Evolutionary conservation across 345 rosid genomes (phyloP).

Genomic region (Iberis pinnata): DNA sequence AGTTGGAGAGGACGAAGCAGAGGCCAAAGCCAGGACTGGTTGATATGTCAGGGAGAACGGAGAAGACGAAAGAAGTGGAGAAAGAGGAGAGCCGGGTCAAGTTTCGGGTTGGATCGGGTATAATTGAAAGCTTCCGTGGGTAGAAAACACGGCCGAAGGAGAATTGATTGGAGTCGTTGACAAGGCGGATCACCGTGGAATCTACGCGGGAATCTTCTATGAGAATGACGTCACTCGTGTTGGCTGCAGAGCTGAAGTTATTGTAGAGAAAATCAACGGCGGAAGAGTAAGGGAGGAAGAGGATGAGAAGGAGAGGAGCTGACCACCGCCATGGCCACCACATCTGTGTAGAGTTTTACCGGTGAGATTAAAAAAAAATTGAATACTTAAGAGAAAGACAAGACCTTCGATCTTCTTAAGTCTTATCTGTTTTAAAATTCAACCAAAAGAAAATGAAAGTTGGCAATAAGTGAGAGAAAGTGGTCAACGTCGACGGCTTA

Average conservation of each 20-base stretch:
- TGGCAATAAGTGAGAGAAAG: neutral
- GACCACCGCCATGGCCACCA: conserved; percentile 16
- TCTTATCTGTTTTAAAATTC: neutral
- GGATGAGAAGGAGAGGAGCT: neutral
- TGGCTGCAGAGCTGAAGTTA: conserved; percentile 41
- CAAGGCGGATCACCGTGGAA: conserved; percentile 47
- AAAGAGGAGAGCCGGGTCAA: conserved; percentile 55
- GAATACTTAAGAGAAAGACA: conserved; percentile 4
- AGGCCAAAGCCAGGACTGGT: conserved; percentile 82
- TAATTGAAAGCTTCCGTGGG: conserved; percentile 45
- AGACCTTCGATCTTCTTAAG: neutral
- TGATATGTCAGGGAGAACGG: conserved; percentile 39
- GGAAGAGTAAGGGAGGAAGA: conserved; percentile 18
- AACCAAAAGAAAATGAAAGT: neutral
- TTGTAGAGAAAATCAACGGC: conserved; percentile 57
- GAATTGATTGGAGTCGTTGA: conserved; percentile 51
- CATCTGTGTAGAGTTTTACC: conserved; percentile 1
- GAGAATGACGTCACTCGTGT: conserved; percentile 45
- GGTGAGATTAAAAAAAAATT: conserved; percentile 10
- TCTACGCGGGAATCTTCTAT: conserved; percentile 53
- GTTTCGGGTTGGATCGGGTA: conserved; percentile 31
- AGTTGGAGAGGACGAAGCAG: conserved; percentile 70
- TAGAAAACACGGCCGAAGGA: conserved; percentile 62
- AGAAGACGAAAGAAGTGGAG: conserved; percentile 56
- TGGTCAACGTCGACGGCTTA: conserved; percentile 26